These are phyloP conservation scores for Aspergillus hancockii DNA, from an alignment of 495 filamentous ascomycete genomes.

Conservation along the genomic window DNA sequence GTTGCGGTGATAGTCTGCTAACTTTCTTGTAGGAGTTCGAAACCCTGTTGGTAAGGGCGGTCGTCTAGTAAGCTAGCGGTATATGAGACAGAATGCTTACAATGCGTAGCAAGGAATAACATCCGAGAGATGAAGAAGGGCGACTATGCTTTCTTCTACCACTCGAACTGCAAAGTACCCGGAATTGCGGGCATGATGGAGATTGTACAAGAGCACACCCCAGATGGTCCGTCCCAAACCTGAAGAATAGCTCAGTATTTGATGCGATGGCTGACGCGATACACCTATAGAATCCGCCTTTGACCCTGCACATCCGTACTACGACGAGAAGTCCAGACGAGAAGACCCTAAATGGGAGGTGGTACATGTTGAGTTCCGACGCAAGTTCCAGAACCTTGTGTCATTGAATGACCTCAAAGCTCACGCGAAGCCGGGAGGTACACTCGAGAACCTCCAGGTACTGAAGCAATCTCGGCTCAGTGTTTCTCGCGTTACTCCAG, in stretches of 20 bases:
- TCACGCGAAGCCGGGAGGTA: conserved; percentile 54
- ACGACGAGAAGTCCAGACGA: conserved; percentile 70
- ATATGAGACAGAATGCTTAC: not conserved
- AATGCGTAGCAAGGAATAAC: conserved; percentile 71
- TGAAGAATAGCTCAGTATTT: conserved; percentile 21
- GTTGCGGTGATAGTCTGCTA: conserved; percentile 15
- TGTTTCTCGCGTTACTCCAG: conserved; percentile 71
- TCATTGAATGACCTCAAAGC: conserved; percentile 73
- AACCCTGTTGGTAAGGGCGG: conserved; percentile 53
- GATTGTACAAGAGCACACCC: conserved; percentile 77
- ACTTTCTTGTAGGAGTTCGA: conserved; percentile 50
- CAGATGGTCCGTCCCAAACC: conserved; percentile 59
- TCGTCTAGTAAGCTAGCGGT: not conserved
- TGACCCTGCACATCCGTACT: conserved; percentile 76
- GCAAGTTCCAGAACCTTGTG: conserved; percentile 74
- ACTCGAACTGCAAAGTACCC: conserved; percentile 90
- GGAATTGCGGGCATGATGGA: conserved; percentile 94
- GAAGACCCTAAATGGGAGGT: conserved; percentile 85
- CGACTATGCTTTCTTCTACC: conserved; percentile 95
- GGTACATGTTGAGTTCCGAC: conserved; percentile 82
- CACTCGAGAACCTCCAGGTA: conserved; percentile 80
- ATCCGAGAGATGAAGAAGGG: conserved; percentile 88
- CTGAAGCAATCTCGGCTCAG: conserved; percentile 79
- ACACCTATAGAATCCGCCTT: conserved; percentile 70
- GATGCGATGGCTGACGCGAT: conserved; percentile 9